These are phyloP conservation scores for Tremella mesenterica DNA, from an alignment of 768 basidiomycete species.

Conservation along the genomic window DNA sequence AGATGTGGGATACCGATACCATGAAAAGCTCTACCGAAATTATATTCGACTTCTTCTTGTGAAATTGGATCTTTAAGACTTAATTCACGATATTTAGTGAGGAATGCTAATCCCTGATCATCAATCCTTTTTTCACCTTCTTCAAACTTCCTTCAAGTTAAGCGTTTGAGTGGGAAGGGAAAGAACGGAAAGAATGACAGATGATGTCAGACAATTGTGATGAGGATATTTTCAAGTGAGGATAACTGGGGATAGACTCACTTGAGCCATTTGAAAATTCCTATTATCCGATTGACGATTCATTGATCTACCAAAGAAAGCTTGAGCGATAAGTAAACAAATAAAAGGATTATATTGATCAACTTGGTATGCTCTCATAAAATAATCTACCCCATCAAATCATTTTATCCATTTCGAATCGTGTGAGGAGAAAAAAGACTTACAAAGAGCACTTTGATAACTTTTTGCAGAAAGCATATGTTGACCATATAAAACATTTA, in stretches of 20 bases:
- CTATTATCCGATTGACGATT: conserved; percentile 90
- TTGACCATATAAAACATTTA: conserved; percentile 66
- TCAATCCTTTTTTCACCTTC: not conserved
- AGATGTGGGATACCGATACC: conserved; percentile 76
- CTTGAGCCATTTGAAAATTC: conserved; percentile 76
- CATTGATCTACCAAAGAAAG: conserved; percentile 82
- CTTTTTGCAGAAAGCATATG: conserved; percentile 74
- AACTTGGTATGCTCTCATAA: conserved; percentile 79
- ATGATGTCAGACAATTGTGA: not conserved
- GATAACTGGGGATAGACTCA: conserved; percentile 23
- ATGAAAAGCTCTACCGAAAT: conserved; percentile 86
- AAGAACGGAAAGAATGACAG: not conserved
- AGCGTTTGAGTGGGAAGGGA: too few species aligned
- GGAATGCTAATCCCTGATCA: conserved; percentile 67
- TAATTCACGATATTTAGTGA: conserved; percentile 69
- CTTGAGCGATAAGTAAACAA: conserved; percentile 70
- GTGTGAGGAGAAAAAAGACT: conserved; percentile 46
- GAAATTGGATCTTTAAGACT: conserved; percentile 31
- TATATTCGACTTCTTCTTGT: conserved; percentile 71
- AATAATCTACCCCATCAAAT: conserved; percentile 56
- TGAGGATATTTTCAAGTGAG: not conserved
- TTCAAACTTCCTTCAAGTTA: too few species aligned
- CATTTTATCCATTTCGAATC: too few species aligned
- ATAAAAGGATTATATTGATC: conserved; percentile 75
- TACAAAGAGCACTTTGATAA: conserved; percentile 85